A percentile compares a stretch with the other conserved stretches of the same genome.
Evolutionary conservation across 768 basidiomycete genomes (phyloP).

Genomic region (Kwoniella sp.): DNA sequence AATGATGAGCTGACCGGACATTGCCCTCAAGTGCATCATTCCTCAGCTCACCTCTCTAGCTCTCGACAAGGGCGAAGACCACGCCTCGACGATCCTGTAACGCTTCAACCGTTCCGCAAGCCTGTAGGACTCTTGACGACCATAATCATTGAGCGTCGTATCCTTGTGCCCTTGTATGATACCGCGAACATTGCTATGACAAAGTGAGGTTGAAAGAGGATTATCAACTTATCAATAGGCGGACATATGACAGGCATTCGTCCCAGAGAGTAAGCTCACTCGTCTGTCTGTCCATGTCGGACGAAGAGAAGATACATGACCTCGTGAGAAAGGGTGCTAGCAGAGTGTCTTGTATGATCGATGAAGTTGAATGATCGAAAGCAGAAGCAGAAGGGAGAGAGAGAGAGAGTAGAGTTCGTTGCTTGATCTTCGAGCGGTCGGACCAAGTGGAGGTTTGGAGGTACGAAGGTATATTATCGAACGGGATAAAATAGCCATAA

Average conservation of each 20-base stretch:
- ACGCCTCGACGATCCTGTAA: constrained; percentile 65
- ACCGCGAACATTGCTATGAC: constrained; percentile 34
- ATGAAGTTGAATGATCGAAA: background rate
- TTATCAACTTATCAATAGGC: background rate
- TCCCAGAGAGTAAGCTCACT: constrained; percentile 29
- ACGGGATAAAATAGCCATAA: constrained; percentile 24
- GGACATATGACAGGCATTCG: background rate
- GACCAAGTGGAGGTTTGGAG: background rate
- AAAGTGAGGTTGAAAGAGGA: background rate
- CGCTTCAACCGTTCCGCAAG: constrained; percentile 51
- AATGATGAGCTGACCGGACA: background rate
- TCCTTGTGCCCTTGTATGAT: constrained; percentile 56
- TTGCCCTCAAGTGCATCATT: too few relatives aligned
- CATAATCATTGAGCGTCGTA: constrained; percentile 48
- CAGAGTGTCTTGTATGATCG: too few relatives aligned
- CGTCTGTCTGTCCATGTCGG: constrained; percentile 48
- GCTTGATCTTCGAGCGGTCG: background rate
- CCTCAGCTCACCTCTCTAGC: constrained; percentile 65
- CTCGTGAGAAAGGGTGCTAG: background rate
- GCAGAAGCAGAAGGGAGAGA: background rate
- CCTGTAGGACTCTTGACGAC: constrained; percentile 43
- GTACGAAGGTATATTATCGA: background rate
- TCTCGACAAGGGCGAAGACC: constrained; percentile 72
- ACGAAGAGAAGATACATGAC: constrained; percentile 43
- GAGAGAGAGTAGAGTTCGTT: background rate